These are phyloP conservation scores for Phytophthora pini DNA, from an alignment of 352 stramenopile species.

Conservation along the genomic window DNA sequence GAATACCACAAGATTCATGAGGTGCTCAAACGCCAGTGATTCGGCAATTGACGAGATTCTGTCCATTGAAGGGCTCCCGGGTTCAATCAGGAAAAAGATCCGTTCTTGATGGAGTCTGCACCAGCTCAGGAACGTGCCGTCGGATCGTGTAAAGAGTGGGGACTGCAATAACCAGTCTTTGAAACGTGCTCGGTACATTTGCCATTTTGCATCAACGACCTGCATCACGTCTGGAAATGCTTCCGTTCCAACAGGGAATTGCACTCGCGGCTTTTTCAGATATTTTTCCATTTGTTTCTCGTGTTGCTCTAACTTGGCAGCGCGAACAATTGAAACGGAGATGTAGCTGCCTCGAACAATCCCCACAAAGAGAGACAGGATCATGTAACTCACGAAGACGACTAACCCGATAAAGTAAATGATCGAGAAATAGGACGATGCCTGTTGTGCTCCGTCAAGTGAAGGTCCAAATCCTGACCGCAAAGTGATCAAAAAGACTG, in stretches of 20 bases:
- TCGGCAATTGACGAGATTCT: conserved; percentile 57
- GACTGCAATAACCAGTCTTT: conserved; percentile 49
- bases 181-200: conserved; percentile 17
- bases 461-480: conserved; percentile 80
- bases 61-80: conserved; percentile 57
- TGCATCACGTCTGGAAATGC: conserved; percentile 69
- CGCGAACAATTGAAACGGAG: conserved; percentile 59
- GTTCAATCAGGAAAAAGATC: conserved; percentile 70
- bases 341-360: conserved; percentile 88
- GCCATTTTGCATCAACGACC: conserved; percentile 49
- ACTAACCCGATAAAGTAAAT: conserved; percentile 84
- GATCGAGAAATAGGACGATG: conserved; percentile 76
- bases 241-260: conserved; percentile 65
- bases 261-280: conserved; percentile 51
- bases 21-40: conserved; percentile 71
- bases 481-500: conserved; percentile 80
- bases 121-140: conserved; percentile 66
- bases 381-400: conserved; percentile 89
- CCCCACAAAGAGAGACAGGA: conserved; percentile 80
- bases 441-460: conserved; percentile 75
- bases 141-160: conserved; percentile 56
- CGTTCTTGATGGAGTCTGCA: conserved; percentile 66
- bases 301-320: conserved; percentile 36
- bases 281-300: conserved; percentile 46
- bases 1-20: conserved; percentile 82